Evolutionary conservation across 805 yeast species (phyloP), one percentile per base, ranked within the genome.

Genomic region (Metschnikowia picachoensis): DNA sequence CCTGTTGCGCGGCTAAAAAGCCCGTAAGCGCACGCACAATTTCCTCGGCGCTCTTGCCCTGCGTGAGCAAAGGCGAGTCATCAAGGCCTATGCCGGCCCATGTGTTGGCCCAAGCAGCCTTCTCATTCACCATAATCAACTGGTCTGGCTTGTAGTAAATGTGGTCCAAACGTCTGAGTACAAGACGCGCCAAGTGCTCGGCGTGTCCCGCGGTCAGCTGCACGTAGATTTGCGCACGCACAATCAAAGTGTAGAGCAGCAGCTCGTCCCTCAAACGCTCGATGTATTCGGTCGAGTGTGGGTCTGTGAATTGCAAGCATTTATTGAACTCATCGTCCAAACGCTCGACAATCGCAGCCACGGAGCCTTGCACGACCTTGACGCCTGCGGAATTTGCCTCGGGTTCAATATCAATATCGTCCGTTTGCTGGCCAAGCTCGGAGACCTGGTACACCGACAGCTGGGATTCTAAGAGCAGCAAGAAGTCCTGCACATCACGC

Each of bases 241-340:
- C 78, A 51, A 94, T 77, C 62, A 88, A 74, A 45, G 76, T 74
- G 72, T 90, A 92, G 45, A 94, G 75, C 33, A 70, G 69, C 51
- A 82, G 76, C 72, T 94, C 99, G 67, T 91, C 96, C 67, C 84
- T 85, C 62, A 94, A 78, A 66, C 98, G 82, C 56, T 85, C 87
- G 56, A 94, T 79, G 67, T 92, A 94, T 67, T 94, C 99, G 47
- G 88, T 83, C 20, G 97, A 86, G 65, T 94, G 97, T 37, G 97
- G 96, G 67, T 94, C 98, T 60, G 89, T 83, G 56, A 80, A 80
- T 64, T 91, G 90, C 59, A 94, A 77, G 39, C 95, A 88, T 57
- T 85, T 82, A 51, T 87, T 86, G 60, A 91, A 85, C 72, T 94
- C 99, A 61, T 92, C 98, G 63, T 90, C 97, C 52, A 94, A 77